Evolutionary conservation across 1,284 basidiomycete genomes (phyloP).

Genomic region (Cryptococcus jaspeensis): DNA sequence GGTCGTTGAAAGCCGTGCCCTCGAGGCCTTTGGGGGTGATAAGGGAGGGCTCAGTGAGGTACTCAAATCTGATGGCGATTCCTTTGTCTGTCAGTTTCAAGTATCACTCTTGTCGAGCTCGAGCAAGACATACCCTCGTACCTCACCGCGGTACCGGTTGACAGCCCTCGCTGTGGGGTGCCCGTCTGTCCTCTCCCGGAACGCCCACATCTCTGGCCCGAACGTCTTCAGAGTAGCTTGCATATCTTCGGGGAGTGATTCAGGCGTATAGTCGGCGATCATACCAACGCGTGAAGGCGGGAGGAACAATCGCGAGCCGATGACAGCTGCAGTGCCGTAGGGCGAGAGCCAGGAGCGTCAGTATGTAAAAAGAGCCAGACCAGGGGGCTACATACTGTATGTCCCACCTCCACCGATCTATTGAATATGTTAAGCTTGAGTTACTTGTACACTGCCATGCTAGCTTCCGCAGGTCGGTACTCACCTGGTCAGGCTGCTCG

Average conservation of each 20-base stretch:
- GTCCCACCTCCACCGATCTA: slow-evolving; percentile 50
- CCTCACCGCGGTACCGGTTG: slow-evolving; percentile 39
- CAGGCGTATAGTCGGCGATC: slow-evolving; percentile 41
- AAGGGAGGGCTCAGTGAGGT: slow-evolving; percentile 30
- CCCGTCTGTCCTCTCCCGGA: slow-evolving; percentile 33
- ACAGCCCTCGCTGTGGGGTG: slow-evolving; percentile 36
- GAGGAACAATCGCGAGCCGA: slow-evolving; percentile 46
- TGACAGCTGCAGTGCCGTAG: slow-evolving; percentile 27
- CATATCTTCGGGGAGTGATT: slow-evolving; percentile 29
- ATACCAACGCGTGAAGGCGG: slow-evolving; percentile 36
- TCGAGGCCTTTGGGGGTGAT: slow-evolving; percentile 26
- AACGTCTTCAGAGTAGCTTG: slow-evolving; percentile 23
- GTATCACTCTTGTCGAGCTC: not conserved
- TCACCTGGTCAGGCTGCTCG: slow-evolving; percentile 40
- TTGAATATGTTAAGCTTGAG: not conserved
- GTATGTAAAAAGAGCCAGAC: not conserved
- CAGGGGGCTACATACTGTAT: slow-evolving; percentile 33
- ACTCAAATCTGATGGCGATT: slow-evolving; percentile 34
- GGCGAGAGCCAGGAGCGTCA: not conserved
- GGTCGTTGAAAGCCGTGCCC: slow-evolving; percentile 14
- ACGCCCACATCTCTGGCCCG: slow-evolving; percentile 44
- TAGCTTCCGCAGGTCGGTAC: slow-evolving; percentile 15
- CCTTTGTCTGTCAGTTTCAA: not conserved
- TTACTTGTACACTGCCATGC: not conserved
- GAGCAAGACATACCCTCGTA: slow-evolving; percentile 32